Percentiles rank a stretch among this genome's conserved stretches.
phyloP scores from a whole-genome alignment of 2,329 filamentous ascomycete species.

The Botrytis galanthina region DNA sequence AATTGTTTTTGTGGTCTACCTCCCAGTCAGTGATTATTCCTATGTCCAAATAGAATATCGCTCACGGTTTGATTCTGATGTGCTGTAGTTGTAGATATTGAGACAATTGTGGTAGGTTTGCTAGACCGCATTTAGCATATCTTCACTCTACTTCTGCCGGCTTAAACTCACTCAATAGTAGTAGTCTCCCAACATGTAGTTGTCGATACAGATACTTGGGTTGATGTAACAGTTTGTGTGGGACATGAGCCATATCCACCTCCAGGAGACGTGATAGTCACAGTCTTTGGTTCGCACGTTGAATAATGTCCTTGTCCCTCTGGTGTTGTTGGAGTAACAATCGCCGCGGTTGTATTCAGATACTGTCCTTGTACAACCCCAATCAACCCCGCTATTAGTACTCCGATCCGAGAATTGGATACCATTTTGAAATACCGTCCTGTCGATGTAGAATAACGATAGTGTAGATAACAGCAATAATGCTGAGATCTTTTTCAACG shows the following conservation, averaged over 20 bases:
- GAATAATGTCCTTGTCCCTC: background rate
- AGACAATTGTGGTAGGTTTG: conserved; percentile 3
- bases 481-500: conserved; percentile 31
- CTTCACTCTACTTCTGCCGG: background rate
- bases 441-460: conserved; percentile 30
- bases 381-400: conserved; percentile 25
- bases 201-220: conserved; percentile 6
- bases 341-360: conserved; percentile 14
- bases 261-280: background rate
- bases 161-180: conserved; percentile 1
- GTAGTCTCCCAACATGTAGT: conserved; percentile 4
- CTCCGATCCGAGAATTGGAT: conserved; percentile 11
- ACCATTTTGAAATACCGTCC: conserved; percentile 24
- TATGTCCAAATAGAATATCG: background rate
- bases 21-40: background rate
- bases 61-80: conserved; percentile 11
- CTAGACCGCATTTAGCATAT: background rate
- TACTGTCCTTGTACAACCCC: conserved; percentile 25
- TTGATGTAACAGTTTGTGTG: conserved; percentile 24
- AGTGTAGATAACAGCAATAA: conserved; percentile 27
- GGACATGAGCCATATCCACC: conserved; percentile 18
- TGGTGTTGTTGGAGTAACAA: background rate
- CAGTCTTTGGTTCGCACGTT: conserved; percentile 9
- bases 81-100: conserved; percentile 7
- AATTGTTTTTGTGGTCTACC: background rate